Conservation (phyloP, 2,329 filamentous ascomycete species). For the Lasiodiplodia citricola region DNA sequence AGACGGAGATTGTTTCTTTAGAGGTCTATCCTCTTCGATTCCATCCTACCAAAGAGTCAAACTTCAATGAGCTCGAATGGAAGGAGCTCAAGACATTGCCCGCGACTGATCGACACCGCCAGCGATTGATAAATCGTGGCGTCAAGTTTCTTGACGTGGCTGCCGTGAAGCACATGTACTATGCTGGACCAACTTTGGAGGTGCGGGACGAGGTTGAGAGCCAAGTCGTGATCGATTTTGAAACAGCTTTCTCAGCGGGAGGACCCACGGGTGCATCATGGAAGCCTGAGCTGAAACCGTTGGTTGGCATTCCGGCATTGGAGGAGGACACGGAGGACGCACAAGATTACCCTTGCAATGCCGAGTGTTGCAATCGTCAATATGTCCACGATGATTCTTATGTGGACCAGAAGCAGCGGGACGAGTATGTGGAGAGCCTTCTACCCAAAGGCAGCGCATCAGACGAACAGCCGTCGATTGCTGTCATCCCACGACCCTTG, state of each 20-base stretch:
- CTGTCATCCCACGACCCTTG: background rate
- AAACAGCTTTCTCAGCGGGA: background rate
- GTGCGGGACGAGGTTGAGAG: background rate
- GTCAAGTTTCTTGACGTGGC: background rate
- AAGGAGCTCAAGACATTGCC: background rate
- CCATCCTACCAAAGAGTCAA: accelerated
- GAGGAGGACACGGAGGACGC: background rate
- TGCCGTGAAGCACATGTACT: background rate
- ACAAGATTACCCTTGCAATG: background rate
- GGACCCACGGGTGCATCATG: background rate
- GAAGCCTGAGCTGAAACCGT: background rate
- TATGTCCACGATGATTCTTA: background rate
- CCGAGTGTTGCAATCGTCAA: background rate
- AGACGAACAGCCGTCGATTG: background rate
- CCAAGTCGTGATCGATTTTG: background rate
- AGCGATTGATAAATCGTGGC: background rate
- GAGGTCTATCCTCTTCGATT: background rate
- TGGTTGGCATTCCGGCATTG: background rate
- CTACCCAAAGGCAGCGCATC: background rate
- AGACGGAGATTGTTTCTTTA: background rate
- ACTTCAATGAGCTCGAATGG: background rate
- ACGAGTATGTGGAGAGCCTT: background rate
- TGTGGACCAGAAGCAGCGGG: background rate
- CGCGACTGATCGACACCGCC: background rate
- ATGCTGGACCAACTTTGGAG: background rate